Evolutionary conservation across 2,329 filamentous ascomycete genomes (phyloP), one percentile per base, ranked within the genome.

Genomic region (Botryotinia calthae): DNA sequence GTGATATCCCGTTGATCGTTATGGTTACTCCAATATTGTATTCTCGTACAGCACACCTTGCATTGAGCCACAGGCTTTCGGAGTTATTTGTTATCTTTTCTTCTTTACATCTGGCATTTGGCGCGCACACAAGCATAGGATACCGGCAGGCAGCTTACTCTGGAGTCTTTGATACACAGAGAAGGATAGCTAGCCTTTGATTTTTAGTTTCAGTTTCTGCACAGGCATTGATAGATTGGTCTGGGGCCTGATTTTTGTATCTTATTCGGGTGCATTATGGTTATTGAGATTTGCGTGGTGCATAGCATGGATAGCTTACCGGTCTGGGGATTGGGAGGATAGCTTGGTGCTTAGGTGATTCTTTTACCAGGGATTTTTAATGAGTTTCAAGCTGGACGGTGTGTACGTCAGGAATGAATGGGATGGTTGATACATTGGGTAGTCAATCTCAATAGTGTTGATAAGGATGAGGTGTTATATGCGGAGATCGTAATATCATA

Each of bases 171-270:
- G 9, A 61, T 59, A 72, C 62, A n/a, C 40, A 40, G 70, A 67
- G 70, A 72, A 72, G 70, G 70, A 72, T 72, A n/a, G 70, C 70
- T 72, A 72, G 22, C 70, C 63, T 61, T 72, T 66, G 34, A 44
- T 64, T 56, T 72, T 48, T 51, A 34, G 58, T 70, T 56, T 65
- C 61, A 42, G n/a, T 58, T 70, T 70, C 28, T 54, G 12, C 34
- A 22, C 48, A 31, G 44, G 65, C n/a, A 68, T 63, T 63, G 68
- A 62, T 61, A 62, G 28, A 40, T 64, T 42, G 25, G 40, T n/a
- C 14, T 64, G 20, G 18, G 31, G 68, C 40, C 28, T 48, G 40
- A 54, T 44, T 46, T 48, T 58, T 58, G 22, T 64, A 28, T 37
- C 20, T 66, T 10, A n/a, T 71, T 37, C 40, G 8, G 46, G 70